These are phyloP conservation scores for Linnemannia exigua DNA, from an alignment of 192 early-diverging fungal species.

Conservation along the genomic window DNA sequence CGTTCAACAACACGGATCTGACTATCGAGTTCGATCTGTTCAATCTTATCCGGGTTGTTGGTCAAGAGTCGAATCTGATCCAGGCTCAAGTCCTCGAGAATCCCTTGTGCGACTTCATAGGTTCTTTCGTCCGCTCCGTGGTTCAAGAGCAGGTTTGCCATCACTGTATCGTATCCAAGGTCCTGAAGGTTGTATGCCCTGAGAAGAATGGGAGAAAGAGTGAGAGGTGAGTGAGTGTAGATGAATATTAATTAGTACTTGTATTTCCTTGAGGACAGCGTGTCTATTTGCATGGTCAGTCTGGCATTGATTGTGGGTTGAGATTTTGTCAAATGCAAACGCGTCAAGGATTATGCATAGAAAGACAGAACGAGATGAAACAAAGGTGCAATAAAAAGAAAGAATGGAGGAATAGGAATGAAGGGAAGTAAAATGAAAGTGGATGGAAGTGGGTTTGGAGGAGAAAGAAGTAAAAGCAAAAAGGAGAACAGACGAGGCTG, in stretches of 20 bases:
- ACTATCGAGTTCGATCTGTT: constrained; percentile 74
- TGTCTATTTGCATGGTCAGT: no score
- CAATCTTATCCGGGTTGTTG: constrained; percentile 96
- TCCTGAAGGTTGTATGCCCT: constrained; percentile 98
- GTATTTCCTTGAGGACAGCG: not conserved
- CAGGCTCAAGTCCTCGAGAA: constrained; percentile 86
- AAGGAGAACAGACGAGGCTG: not conserved
- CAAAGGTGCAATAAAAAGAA: not conserved
- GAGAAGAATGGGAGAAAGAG: not conserved
- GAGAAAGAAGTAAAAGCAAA: not conserved
- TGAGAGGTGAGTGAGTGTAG: not conserved
- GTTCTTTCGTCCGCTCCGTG: constrained; percentile 94
- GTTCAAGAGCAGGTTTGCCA: constrained; percentile 90
- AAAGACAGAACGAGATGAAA: not conserved
- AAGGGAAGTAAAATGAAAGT: not conserved
- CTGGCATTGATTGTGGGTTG: no score
- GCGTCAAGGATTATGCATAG: not conserved
- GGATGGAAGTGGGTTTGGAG: not conserved
- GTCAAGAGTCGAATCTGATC: constrained; percentile 84
- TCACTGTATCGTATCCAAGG: constrained; percentile 93
- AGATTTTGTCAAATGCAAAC: not conserved
- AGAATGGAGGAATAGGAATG: not conserved
- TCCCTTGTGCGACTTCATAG: constrained; percentile 90
- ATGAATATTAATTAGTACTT: not conserved
- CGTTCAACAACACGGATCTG: constrained; percentile 82